Base-by-base conservation (phyloP, 2,329 filamentous ascomycete genomes). In the Penicillium sp. region DNA sequence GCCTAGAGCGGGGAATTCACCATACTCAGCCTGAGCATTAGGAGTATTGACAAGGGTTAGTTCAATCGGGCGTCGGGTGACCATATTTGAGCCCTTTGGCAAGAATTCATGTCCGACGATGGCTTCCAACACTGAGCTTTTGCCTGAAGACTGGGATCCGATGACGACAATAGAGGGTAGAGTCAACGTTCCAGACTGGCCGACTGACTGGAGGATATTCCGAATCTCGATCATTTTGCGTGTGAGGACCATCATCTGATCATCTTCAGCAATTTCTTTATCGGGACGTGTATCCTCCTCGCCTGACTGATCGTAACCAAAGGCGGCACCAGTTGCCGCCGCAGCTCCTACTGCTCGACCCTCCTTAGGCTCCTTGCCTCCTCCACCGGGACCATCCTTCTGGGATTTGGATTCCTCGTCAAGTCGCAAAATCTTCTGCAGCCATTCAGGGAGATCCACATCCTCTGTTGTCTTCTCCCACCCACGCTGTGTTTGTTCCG, bases 191-290 rank as follows among this genome's bases (percentile, higher is more conserved):
- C 89, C 92, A 0, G 93, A 96, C 79, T 99, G 94, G 36, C 93
- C 96, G 49, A 99, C 90, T 27, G 89, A 91, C 71, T 96, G 90
- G 24, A 99, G 82, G 57, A 99, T 91, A 66, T 89, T 93, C 66
- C 96, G 85, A 58, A 99, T 98, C 80, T 99, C 95, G 70, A 99
- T 99, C 95, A 99, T 99, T 79, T 98, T 98, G 80, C 95, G 94
- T 2, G 96, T 99, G 70, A 99, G 81, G 66, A 97, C 83, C 95
- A 99, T 99, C 94, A 99, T 99, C 77, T 99, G 95, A 73, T 99
- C 95, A 70, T 99, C 95, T 69, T 87, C 87, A 18, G 92, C 91
- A 50, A 84, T 82, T 70, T 90, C 87, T 56, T 89, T 86, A 19
- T 79, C 81, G 9, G 82, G 80, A 56, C 87, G 82, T 14, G 35